Evolutionary conservation across 305 asterid species (phyloP).

Genomic region (Rubia balearica): DNA sequence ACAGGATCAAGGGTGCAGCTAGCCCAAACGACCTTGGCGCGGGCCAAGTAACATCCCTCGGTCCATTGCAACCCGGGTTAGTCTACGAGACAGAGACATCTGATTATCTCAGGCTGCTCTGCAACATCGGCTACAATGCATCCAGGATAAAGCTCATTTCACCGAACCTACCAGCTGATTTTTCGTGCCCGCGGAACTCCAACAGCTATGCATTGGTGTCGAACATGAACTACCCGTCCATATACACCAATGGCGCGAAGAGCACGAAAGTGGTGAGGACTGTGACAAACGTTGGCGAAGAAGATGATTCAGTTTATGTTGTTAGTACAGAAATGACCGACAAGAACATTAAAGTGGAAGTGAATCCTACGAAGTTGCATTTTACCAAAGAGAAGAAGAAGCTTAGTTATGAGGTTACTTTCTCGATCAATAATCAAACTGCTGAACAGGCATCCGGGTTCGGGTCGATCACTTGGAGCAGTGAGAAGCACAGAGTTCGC

Average conservation of each 20-base stretch:
- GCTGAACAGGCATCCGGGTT: not conserved
- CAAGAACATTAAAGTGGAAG: not conserved
- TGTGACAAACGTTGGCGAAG: not conserved
- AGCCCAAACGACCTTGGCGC: slow-evolving; percentile 51
- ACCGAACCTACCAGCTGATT: not conserved
- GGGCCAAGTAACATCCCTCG: slow-evolving; percentile 52
- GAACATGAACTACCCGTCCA: not conserved
- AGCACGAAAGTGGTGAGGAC: not conserved
- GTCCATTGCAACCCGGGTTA: slow-evolving; percentile 59
- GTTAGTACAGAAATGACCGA: not conserved
- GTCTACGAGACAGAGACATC: slow-evolving; percentile 53
- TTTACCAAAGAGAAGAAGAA: not conserved
- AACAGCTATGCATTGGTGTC: not conserved
- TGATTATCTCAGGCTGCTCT: slow-evolving; percentile 53
- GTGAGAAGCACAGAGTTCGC: not conserved
- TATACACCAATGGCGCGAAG: not conserved
- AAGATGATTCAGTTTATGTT: not conserved
- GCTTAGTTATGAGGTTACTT: not conserved
- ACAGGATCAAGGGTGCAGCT: slow-evolving; percentile 28
- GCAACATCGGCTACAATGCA: slow-evolving; percentile 45
- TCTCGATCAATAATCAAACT: not conserved
- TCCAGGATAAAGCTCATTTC: slow-evolving; percentile 38
- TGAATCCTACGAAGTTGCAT: not conserved
- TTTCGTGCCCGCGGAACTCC: not conserved
- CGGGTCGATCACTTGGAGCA: not conserved